A percentile compares a stretch with the other conserved stretches of the same genome.
Evolutionary conservation across 2,329 filamentous ascomycete genomes (phyloP).

Genomic region (Penicillium sp.): DNA sequence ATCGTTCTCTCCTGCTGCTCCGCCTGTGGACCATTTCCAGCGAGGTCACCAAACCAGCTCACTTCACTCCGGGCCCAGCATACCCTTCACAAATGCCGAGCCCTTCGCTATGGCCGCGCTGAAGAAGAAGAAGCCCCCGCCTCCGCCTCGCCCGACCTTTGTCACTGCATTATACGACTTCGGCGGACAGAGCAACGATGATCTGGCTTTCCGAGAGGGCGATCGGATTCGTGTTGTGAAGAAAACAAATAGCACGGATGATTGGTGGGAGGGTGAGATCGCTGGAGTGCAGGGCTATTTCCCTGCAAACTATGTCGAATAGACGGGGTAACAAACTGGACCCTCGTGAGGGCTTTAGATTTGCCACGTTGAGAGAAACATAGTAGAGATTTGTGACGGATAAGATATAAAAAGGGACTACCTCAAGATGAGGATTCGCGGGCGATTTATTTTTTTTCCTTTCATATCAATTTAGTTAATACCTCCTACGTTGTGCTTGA

Average conservation of each 20-base stretch:
- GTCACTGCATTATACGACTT: slow-evolving; percentile 79
- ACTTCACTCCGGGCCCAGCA: slow-evolving; percentile 28
- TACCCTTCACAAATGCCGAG: slow-evolving; percentile 47
- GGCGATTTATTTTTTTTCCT: no score
- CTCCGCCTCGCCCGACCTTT: slow-evolving; percentile 66
- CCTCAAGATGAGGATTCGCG: no score
- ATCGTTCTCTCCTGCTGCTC: slow-evolving; percentile 36
- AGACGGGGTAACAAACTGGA: no score
- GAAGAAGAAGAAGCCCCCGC: slow-evolving; percentile 78
- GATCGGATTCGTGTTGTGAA: slow-evolving; percentile 77
- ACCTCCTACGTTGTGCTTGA: no score
- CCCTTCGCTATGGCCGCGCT: slow-evolving; percentile 40
- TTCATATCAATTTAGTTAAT: no score
- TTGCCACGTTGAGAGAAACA: no score
- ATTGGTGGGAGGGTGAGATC: slow-evolving; percentile 87
- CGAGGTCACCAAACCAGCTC: slow-evolving; percentile 31
- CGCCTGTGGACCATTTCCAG: slow-evolving; percentile 33
- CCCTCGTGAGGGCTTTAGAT: no score
- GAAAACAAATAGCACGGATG: slow-evolving; percentile 78
- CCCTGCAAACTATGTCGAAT: slow-evolving; percentile 79
- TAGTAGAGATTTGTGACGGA: no score
- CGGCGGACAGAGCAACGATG: slow-evolving; percentile 68
- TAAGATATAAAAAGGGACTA: no score
- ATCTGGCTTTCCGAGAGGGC: slow-evolving; percentile 75
- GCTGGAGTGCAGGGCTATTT: slow-evolving; percentile 71